phyloP scores from a whole-genome alignment of 768 basidiomycete species.

The Boletus edulis region DNA sequence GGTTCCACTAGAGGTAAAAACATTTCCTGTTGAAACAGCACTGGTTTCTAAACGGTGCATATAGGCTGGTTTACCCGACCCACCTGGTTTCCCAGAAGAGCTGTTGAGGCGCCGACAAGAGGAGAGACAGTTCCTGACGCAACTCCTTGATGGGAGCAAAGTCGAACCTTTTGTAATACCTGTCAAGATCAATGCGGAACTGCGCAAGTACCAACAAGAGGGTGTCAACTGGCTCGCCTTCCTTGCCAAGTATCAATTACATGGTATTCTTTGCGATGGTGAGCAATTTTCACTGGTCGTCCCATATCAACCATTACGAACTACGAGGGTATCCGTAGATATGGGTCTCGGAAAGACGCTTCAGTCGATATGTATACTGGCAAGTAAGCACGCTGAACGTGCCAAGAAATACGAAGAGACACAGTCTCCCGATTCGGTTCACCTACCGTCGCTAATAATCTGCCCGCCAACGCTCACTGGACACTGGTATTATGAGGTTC shows the following conservation, averaged over 20 bases:
- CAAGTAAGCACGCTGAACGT: slow-evolving; percentile 91
- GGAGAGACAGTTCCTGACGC: slow-evolving; percentile 89
- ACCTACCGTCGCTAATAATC: slow-evolving; percentile 90
- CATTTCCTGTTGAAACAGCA: background rate
- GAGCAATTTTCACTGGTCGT: slow-evolving; percentile 19
- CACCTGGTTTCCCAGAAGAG: slow-evolving; percentile 86
- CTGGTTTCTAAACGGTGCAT: background rate
- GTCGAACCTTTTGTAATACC: slow-evolving; percentile 89
- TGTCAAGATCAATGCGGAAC: slow-evolving; percentile 84
- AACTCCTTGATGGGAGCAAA: slow-evolving; percentile 92
- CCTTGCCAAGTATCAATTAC: slow-evolving; percentile 94
- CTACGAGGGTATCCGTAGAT: slow-evolving; percentile 46
- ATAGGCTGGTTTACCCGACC: slow-evolving; percentile 95
- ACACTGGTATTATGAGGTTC: slow-evolving; percentile 98
- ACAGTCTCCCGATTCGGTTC: slow-evolving; percentile 70
- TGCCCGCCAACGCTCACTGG: slow-evolving; percentile 98
- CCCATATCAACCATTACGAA: background rate
- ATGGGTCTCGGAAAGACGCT: slow-evolving; percentile 99
- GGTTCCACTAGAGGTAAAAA: slow-evolving; percentile 89
- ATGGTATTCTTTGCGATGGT: slow-evolving; percentile 98
- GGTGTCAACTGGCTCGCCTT: slow-evolving; percentile 99
- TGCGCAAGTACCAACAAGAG: slow-evolving; percentile 97
- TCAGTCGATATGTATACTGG: slow-evolving; percentile 95
- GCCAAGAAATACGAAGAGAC: slow-evolving; percentile 63
- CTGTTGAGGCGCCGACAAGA: slow-evolving; percentile 80